Evolutionary conservation across 495 filamentous ascomycete genomes (phyloP), one percentile per base, ranked within the genome.

Genomic region (Echria macrotheca): DNA sequence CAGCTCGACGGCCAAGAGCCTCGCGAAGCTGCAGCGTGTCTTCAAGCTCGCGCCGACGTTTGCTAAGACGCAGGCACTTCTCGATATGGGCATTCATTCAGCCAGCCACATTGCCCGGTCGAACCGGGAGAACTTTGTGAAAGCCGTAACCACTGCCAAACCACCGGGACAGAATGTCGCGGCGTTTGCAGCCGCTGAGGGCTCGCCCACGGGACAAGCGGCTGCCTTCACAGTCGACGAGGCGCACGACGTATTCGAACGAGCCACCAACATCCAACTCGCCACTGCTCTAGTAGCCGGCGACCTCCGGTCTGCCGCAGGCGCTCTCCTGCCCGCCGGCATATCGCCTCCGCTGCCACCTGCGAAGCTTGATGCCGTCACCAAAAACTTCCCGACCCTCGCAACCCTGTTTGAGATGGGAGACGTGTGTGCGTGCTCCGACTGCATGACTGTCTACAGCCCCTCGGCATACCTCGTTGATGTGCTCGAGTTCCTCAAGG

Each of bases 381-480:
- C 6, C 7, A 6, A 31, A 12, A 6, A 6, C 7, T 6, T 31
- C 28, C 28, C 28, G 6, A 31, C 7, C 28, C 28, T 31, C 12
- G 7, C 7, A 12, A 31, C 28, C 5, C 48, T 50, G 4, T 49
- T 49, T 19, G 33, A 31, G 11, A 25, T 3, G 2, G 8, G 18
- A 12, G 32, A 38, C 32, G 7, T 11, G 18, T 38, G 32, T 33
- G 46, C 24, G 1, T 65, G 63, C 40, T 32, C 32, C 24, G 56
- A 58, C n/a, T 66, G 64, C 50, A 44, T 24, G 18, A 50, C 52
- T 2, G 50, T 64, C 36, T 39, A 29, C 23, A 46, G 46, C 38
- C 55, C 60, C 5, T 53, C 63, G 0, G 46, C 58, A 4, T 67
- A 67, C 47, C 57, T 59, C 31, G 64, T 67, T 4, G 58, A 64